These are phyloP conservation scores for Hordeum pubiflorum DNA, from an alignment of 202 grass and related monocot species.

Conservation along the genomic window DNA sequence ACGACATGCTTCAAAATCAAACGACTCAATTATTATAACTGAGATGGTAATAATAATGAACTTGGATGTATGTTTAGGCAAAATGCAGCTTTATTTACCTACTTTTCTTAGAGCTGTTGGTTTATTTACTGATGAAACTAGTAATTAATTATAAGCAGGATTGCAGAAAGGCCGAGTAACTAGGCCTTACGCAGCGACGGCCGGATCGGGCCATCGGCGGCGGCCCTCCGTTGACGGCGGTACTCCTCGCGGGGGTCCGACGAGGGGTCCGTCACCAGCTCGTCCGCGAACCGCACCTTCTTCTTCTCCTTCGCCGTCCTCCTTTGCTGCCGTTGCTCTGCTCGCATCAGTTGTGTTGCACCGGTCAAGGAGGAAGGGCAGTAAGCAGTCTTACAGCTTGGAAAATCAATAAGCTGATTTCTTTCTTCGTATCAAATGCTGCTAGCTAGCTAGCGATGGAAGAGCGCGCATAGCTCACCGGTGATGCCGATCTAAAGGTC, in stretches of 20 bases:
- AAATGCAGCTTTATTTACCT: too few relatives aligned
- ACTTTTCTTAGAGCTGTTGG: too few relatives aligned
- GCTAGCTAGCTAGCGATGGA: neutral
- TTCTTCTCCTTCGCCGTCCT: neutral
- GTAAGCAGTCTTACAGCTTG: neutral
- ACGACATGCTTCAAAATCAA: too few relatives aligned
- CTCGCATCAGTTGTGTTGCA: neutral
- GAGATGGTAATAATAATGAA: too few relatives aligned
- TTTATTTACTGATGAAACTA: too few relatives aligned
- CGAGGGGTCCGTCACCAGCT: slow-evolving; percentile 31
- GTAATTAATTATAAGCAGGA: too few relatives aligned
- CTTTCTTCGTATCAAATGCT: neutral
- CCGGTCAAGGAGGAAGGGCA: neutral
- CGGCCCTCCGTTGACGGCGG: slow-evolving; percentile 18
- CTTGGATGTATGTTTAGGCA: too few relatives aligned
- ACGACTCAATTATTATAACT: too few relatives aligned
- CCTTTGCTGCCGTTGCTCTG: neutral
- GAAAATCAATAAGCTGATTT: neutral
- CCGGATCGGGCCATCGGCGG: neutral
- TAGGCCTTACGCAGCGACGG: neutral
- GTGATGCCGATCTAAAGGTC: slow-evolving; percentile 26
- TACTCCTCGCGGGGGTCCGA: slow-evolving; percentile 43
- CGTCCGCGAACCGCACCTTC: slow-evolving; percentile 70
- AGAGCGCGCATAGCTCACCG: neutral
- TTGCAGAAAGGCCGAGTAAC: neutral